Percentiles rank a stretch among this genome's conserved stretches.
phyloP scores from a whole-genome alignment of 2,329 filamentous ascomycete genomes.

The Phaeoacremonium minimum region DNA sequence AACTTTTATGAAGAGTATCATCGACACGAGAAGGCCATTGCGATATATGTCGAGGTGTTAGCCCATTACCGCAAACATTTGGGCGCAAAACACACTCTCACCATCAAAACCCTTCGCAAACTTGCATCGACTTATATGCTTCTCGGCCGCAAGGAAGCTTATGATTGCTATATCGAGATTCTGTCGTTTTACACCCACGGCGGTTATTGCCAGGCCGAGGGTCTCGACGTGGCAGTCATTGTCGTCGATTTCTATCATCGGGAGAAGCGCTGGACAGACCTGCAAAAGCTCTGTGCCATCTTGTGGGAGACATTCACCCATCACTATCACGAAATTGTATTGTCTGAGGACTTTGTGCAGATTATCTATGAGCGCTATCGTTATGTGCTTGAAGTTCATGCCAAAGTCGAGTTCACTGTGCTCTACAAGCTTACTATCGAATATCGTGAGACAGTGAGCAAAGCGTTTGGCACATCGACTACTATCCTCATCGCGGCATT shows the following conservation, averaged over 20 bases:
- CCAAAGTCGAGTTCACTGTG: conserved; percentile 34
- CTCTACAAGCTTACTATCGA: conserved; percentile 41
- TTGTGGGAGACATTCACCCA: conserved; percentile 42
- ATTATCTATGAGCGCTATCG: conserved; percentile 42
- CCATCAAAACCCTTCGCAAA: conserved; percentile 26
- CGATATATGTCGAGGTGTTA: conserved; percentile 26
- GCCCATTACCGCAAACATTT: conserved; percentile 24
- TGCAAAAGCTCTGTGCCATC: conserved; percentile 37
- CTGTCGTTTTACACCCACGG: conserved; percentile 25
- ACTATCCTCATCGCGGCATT: conserved; percentile 23
- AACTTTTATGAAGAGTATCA: conserved; percentile 28
- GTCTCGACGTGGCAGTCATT: conserved; percentile 38
- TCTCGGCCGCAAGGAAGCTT: conserved; percentile 25
- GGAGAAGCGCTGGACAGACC: conserved; percentile 36
- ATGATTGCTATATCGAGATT: conserved; percentile 30
- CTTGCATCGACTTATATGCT: conserved; percentile 19
- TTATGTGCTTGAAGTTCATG: conserved; percentile 37
- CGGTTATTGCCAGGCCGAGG: conserved; percentile 30
- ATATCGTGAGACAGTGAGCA: conserved; percentile 40
- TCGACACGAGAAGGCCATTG: conserved; percentile 30
- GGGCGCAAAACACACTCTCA: conserved; percentile 22
- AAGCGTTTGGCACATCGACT: conserved; percentile 24
- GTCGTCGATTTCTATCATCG: conserved; percentile 39
- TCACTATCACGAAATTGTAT: conserved; percentile 30
- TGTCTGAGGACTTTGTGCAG: conserved; percentile 36